A percentile compares a stretch with the other conserved stretches of the same genome.
phyloP scores from a whole-genome alignment of 139 green algal species.

The Volvox reticuliferus region DNA sequence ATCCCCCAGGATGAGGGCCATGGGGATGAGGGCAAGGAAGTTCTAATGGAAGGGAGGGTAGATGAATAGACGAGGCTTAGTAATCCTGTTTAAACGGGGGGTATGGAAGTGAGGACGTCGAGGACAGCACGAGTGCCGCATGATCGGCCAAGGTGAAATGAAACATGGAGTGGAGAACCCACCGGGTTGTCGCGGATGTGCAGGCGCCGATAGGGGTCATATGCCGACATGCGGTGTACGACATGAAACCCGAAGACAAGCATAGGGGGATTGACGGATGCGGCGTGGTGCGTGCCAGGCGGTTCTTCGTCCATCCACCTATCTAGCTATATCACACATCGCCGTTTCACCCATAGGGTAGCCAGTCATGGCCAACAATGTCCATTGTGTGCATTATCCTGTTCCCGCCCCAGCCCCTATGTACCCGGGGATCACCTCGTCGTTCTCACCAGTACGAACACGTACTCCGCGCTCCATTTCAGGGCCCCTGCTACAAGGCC shows the following conservation, averaged over 20 bases:
- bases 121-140: neutral
- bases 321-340: neutral
- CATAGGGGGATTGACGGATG: neutral
- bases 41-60: conserved; percentile 64
- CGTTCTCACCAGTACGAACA: conserved; percentile 18
- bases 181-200: neutral
- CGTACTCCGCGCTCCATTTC: conserved; percentile 11
- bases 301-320: no score
- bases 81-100: neutral
- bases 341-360: neutral
- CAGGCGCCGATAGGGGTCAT: neutral
- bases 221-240: neutral
- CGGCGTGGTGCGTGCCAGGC: no score
- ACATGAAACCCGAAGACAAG: neutral
- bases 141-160: no score
- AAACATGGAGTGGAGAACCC: no score
- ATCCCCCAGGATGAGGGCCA: conserved; percentile 91
- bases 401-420: neutral
- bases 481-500: conserved; percentile 3
- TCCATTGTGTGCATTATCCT: neutral
- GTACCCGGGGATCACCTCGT: neutral
- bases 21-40: conserved; percentile 84
- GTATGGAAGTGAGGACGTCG: neutral
- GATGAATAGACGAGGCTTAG: neutral
- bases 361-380: neutral